A percentile compares a stretch with the other conserved stretches of the same genome.
phyloP scores from a whole-genome alignment of 2,329 filamentous ascomycete species.

The Helminthosporium solani region DNA sequence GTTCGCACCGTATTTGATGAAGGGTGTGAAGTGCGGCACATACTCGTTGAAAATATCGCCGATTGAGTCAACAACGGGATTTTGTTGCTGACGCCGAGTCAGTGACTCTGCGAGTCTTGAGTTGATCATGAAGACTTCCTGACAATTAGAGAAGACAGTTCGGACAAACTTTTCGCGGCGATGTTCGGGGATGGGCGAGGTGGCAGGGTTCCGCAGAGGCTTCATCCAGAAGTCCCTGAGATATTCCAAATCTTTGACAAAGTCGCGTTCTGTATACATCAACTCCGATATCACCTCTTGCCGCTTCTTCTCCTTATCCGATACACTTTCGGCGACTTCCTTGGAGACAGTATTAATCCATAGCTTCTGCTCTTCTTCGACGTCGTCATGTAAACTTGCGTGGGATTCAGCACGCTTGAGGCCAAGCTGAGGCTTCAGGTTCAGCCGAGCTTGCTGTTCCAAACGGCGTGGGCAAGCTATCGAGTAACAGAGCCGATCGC shows the following conservation, averaged over 20 bases:
- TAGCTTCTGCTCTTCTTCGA: constrained; percentile 90
- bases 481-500: constrained; percentile 94
- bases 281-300: constrained; percentile 98
- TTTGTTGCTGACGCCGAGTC: constrained; percentile 86
- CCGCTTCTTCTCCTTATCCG: constrained; percentile 91
- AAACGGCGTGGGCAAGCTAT: constrained; percentile 92
- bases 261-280: constrained; percentile 98
- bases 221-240: constrained; percentile 98
- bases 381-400: constrained; percentile 78
- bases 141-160: constrained; percentile 92
- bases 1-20: constrained; percentile 93
- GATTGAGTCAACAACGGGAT: constrained; percentile 82
- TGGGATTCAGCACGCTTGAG: constrained; percentile 71
- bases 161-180: constrained; percentile 87
- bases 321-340: constrained; percentile 86
- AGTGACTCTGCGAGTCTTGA: constrained; percentile 83
- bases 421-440: constrained; percentile 88
- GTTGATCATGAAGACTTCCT: constrained; percentile 92
- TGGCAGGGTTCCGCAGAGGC: constrained; percentile 67
- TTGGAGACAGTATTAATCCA: constrained; percentile 99
- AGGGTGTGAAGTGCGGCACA: constrained; percentile 89
- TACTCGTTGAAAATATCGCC: constrained; percentile 94
- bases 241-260: constrained; percentile 98
- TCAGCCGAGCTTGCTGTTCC: constrained; percentile 91
- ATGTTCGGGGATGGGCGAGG: constrained; percentile 84